These are phyloP conservation scores for Alnus glutinosa DNA, from an alignment of 306 rosid genomes.

Conservation along the genomic window DNA sequence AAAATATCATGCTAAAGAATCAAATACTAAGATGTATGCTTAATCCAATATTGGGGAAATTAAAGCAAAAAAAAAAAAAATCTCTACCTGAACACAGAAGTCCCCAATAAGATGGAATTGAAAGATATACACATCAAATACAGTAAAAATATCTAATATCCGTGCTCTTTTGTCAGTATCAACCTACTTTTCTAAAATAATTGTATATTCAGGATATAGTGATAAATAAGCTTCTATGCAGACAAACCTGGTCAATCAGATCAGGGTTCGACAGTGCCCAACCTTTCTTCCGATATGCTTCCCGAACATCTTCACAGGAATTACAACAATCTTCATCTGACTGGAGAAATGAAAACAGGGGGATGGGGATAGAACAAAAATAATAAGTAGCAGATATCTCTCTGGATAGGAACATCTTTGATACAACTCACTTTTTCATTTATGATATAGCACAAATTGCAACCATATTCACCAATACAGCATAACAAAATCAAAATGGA, in stretches of 20 bases:
- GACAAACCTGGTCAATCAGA: slow-evolving; percentile 83
- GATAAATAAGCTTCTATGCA: slow-evolving; percentile 27
- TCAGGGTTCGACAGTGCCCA: slow-evolving; percentile 97
- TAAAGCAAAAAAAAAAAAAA: background rate
- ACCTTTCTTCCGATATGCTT: slow-evolving; percentile 93
- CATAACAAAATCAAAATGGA: background rate
- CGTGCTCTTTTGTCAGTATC: background rate
- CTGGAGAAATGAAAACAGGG: slow-evolving; percentile 37
- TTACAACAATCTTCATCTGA: slow-evolving; percentile 90
- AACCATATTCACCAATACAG: background rate
- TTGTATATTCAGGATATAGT: background rate
- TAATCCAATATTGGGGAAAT: background rate
- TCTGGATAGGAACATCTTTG: slow-evolving; percentile 17
- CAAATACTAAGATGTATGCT: background rate
- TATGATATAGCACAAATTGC: background rate
- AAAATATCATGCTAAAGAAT: background rate
- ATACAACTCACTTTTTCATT: background rate
- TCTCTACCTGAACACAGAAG: background rate
- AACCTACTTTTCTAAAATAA: background rate
- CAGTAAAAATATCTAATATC: background rate
- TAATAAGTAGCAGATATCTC: slow-evolving; percentile 2
- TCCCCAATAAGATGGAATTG: background rate
- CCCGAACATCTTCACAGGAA: slow-evolving; percentile 94
- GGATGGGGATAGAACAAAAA: background rate
- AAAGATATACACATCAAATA: background rate